phyloP scores from a whole-genome alignment of 768 basidiomycete species.

The Trametes meyenii region DNA sequence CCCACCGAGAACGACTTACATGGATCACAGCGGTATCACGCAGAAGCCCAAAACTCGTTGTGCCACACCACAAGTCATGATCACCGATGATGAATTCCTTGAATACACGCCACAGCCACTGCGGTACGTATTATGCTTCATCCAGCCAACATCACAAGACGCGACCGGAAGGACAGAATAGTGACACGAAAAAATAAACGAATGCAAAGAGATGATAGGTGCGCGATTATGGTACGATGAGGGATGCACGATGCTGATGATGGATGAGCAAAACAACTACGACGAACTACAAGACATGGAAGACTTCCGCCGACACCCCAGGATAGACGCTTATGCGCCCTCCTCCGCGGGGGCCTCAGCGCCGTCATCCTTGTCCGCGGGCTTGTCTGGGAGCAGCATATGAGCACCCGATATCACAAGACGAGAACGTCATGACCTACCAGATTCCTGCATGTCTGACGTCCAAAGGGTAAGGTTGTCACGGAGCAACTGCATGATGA shows the following conservation, averaged over 20 bases:
- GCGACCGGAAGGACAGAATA: constrained; percentile 12
- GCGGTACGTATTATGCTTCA: constrained; percentile 5
- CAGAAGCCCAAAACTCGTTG: background rate
- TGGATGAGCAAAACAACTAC: constrained; percentile 27
- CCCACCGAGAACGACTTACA: too few species aligned
- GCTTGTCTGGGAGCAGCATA: constrained; percentile 55
- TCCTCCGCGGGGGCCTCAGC: constrained; percentile 68
- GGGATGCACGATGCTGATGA: constrained; percentile 28
- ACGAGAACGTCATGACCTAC: constrained; percentile 43
- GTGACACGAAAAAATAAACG: constrained; percentile 18
- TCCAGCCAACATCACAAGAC: constrained; percentile 12
- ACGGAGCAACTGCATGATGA: constrained; percentile 95
- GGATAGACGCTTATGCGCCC: constrained; percentile 20
- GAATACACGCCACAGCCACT: constrained; percentile 15
- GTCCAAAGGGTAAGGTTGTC: constrained; percentile 99
- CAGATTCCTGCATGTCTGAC: constrained; percentile 94
- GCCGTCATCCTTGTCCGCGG: constrained; percentile 71
- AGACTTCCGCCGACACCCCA: constrained; percentile 10
- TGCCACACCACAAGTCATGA: background rate
- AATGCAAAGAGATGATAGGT: constrained; percentile 21
- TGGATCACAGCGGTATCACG: too few species aligned
- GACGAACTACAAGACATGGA: constrained; percentile 26
- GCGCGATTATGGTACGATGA: constrained; percentile 34
- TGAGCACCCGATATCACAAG: background rate
- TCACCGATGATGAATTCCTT: constrained; percentile 14